Conservation (phyloP, 768 basidiomycete species). For the Phylloporus rhodoxanthus region DNA sequence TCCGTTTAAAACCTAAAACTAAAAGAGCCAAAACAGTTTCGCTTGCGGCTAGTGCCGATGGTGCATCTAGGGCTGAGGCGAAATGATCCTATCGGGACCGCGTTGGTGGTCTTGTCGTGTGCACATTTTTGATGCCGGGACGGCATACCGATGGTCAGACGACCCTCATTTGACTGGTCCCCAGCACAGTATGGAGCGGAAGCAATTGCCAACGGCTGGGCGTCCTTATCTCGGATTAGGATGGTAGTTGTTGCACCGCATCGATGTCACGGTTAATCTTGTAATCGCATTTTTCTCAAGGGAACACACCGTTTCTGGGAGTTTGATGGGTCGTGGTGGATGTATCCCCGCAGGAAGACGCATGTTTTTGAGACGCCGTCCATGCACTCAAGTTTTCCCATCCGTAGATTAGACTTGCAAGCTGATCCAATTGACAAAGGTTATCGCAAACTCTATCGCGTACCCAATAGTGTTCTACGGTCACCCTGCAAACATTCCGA, state of each 20-base stretch:
- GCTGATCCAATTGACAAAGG: constrained; percentile 23
- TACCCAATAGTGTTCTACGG: constrained; percentile 1
- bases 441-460: constrained; percentile 37
- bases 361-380: constrained; percentile 11
- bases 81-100: constrained; percentile 16
- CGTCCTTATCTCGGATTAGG: constrained; percentile 1
- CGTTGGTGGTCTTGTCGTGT: constrained; percentile 9
- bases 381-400: constrained; percentile 1
- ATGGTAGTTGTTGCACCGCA: constrained; percentile 1
- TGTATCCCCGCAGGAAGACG: constrained; percentile 16
- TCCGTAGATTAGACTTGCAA: constrained; percentile 14
- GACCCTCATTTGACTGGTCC: constrained; percentile 3
- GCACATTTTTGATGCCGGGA: constrained; percentile 17
- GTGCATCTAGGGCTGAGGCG: constrained; percentile 13
- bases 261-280: constrained; percentile 21
- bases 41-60: constrained; percentile 19
- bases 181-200: constrained; percentile 11
- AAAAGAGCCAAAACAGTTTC: constrained; percentile 32
- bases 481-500: constrained; percentile 87
- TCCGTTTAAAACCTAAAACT: constrained; percentile 31
- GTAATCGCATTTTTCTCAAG: constrained; percentile 18
- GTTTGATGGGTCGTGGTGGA: not conserved
- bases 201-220: constrained; percentile 8
- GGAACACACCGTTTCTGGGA: constrained; percentile 14
- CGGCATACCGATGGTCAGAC: constrained; percentile 14